phyloP scores from a whole-genome alignment of 768 basidiomycete genomes.

The Rubroboletus satanas region DNA sequence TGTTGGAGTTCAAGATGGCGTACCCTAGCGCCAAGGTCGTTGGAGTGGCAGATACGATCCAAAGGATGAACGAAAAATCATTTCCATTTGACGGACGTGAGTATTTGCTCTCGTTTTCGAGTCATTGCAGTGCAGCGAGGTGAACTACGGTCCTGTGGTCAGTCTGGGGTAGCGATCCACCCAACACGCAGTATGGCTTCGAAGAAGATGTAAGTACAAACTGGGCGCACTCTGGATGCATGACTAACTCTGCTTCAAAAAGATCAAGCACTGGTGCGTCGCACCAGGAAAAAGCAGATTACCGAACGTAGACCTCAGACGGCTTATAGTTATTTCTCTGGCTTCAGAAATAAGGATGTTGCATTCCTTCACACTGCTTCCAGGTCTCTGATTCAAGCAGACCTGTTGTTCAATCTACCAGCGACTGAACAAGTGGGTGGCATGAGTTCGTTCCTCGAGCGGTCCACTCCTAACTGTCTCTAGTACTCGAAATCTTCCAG shows the following conservation, averaged over 20 bases:
- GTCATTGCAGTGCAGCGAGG: not conserved
- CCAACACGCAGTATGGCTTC: constrained; percentile 68
- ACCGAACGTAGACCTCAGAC: not conserved
- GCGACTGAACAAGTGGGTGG: constrained; percentile 63
- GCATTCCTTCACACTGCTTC: constrained; percentile 74
- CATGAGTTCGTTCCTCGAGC: not conserved
- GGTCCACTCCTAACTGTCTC: not conserved
- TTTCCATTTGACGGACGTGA: constrained; percentile 62
- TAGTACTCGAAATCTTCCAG: constrained; percentile 38
- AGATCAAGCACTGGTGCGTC: constrained; percentile 51
- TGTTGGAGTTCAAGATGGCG: constrained; percentile 62
- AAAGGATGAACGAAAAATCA: constrained; percentile 49
- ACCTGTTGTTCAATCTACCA: constrained; percentile 81
- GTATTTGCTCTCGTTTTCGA: constrained; percentile 14
- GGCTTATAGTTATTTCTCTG: constrained; percentile 57
- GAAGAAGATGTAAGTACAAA: constrained; percentile 55
- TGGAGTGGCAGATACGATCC: constrained; percentile 54
- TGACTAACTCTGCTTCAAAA: not conserved
- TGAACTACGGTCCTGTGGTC: not conserved
- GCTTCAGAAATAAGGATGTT: constrained; percentile 73
- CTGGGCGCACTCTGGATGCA: not conserved
- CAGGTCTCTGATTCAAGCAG: constrained; percentile 74
- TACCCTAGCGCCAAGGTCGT: constrained; percentile 71
- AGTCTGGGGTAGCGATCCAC: constrained; percentile 64
- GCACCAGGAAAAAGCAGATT: not conserved